Evolutionary conservation across 441 rosid genomes (phyloP), one percentile per base, ranked within the genome.

Genomic region (Daphne laureola): DNA sequence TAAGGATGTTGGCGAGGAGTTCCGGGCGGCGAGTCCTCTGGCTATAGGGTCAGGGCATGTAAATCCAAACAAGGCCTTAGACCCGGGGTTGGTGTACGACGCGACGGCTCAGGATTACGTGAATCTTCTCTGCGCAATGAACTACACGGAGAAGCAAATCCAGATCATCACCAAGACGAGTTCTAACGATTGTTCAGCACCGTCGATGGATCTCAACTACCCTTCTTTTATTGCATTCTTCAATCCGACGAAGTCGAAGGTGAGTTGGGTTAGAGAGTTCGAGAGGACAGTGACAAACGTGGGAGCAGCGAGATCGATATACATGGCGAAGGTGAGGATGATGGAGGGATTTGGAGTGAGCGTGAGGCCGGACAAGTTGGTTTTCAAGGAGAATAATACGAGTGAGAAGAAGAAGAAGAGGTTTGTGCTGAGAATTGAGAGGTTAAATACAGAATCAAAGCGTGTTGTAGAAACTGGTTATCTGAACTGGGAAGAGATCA

Each of bases 21-120:
- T 49, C 55, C 6, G 14, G 42, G 67, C 70, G 0, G 81, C 81
- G 8, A 50, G 23, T 21, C 81, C 81, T 56, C 60, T 76, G 5
- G 76, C 81, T 4, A 65, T 73, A 57, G 78, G 81, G 51, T 62
- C 81, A 8, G 81, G 81, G 27, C 81, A 76, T 12, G 46, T 76
- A 25, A 66, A 70, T 46, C 81, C 81, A 8, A 70, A 70, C 46
- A 67, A 65, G 58, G 81, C 81, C 3, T 8, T 70, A 47, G 69
- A 76, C 60, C 81, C 81, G 0, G 81, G 81, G 4, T 78, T 76
- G 5, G 54, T 76, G 1, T 76, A 76, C 17, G 63, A 76, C 36
- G 73, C 76, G 3, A 59, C 72, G 3, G 38, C 23, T 7, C 49
- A 67, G 16, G 81, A 76, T 40, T 76, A 76, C 35, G 21, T 67